Percentiles rank a stretch among this genome's conserved stretches.
Conservation (phyloP, 2,329 filamentous ascomycete genomes). For the Penicillium aurantiogriseum region DNA sequence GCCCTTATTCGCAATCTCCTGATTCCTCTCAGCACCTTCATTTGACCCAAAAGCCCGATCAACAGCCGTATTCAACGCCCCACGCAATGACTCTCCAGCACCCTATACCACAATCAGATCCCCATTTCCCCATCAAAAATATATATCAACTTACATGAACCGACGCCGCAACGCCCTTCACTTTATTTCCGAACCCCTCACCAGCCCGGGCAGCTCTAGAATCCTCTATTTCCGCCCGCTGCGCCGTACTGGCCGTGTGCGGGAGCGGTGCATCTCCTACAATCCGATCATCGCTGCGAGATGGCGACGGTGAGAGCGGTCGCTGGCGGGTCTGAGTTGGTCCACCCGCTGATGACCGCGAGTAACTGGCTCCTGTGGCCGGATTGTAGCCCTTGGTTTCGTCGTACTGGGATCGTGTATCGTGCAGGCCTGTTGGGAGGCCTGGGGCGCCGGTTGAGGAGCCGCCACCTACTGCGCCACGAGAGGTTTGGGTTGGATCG, state of each 20-base stretch:
- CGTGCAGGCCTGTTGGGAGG: slow-evolving; percentile 15
- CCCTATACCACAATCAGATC: slow-evolving; percentile 28
- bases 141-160: slow-evolving; percentile 34
- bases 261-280: slow-evolving; percentile 17
- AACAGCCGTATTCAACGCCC: slow-evolving; percentile 37
- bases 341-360: slow-evolving; percentile 5
- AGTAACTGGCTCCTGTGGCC: slow-evolving; percentile 28
- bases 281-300: slow-evolving; percentile 17
- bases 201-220: slow-evolving; percentile 14
- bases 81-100: slow-evolving; percentile 42
- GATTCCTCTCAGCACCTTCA: slow-evolving; percentile 38
- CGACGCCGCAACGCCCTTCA: slow-evolving; percentile 31
- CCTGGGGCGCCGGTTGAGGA: slow-evolving; percentile 33
- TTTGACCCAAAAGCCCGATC: slow-evolving; percentile 40
- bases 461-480: slow-evolving; percentile 18
- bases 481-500: slow-evolving; percentile 2
- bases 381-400: slow-evolving; percentile 26
- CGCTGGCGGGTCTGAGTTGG: slow-evolving; percentile 9
- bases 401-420: slow-evolving; percentile 20
- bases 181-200: slow-evolving; percentile 23
- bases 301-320: slow-evolving; percentile 9
- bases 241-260: slow-evolving; percentile 20
- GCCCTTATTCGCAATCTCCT: slow-evolving; percentile 37
- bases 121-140: neutral
- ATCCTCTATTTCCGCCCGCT: slow-evolving; percentile 13